Evolutionary conservation across 1,284 basidiomycete genomes (phyloP).

Genomic region (Cutaneotrichosporon sp.): DNA sequence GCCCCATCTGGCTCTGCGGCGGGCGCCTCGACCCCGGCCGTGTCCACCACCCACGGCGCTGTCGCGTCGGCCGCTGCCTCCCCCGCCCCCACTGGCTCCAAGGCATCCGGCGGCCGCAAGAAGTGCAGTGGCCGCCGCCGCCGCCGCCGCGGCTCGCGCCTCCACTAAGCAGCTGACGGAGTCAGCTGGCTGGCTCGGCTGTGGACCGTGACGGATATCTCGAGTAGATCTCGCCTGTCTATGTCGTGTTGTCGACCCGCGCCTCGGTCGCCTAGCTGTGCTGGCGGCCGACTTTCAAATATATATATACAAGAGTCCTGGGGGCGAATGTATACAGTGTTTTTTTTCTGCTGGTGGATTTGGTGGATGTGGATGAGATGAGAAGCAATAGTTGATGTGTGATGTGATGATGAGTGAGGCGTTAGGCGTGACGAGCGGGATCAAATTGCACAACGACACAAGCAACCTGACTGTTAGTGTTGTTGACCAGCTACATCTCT

Average conservation of each 20-base stretch:
- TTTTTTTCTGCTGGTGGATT: background rate
- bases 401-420: background rate
- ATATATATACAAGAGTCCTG: background rate
- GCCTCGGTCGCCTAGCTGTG: background rate
- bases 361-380: background rate
- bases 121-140: slow-evolving; percentile 9
- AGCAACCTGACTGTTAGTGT: background rate
- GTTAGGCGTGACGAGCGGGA: background rate
- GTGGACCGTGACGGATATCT: background rate
- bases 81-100: background rate
- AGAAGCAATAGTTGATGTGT: background rate
- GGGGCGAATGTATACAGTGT: background rate
- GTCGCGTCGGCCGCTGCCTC: too few relatives aligned
- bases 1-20: background rate
- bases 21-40: background rate
- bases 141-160: background rate
- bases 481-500: background rate
- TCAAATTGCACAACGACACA: background rate
- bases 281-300: background rate
- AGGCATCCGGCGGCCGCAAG: background rate
- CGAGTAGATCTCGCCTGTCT: slow-evolving; percentile 6
- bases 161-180: background rate
- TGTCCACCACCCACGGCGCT: background rate
- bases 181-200: background rate
- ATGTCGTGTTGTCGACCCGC: background rate